phyloP scores from a whole-genome alignment of 148 eudicot species.

The Heliamphora exappendiculata region DNA sequence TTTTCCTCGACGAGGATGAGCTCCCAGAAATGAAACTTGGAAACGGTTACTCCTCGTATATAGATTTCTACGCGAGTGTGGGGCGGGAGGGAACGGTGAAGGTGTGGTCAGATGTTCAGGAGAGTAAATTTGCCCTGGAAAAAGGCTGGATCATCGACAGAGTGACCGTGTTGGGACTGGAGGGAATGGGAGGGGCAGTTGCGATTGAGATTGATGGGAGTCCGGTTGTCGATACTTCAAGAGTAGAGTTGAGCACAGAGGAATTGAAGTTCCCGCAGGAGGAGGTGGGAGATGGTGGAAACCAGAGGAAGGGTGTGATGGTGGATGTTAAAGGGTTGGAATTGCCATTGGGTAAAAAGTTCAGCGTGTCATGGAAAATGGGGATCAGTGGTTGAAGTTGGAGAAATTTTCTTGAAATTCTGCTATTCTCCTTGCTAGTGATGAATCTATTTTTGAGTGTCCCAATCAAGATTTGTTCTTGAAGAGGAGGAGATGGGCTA shows the following conservation, averaged over 20 bases:
- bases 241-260: slow-evolving; percentile 22
- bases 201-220: slow-evolving; percentile 47
- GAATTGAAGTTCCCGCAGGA: slow-evolving; percentile 31
- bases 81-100: slow-evolving; percentile 46
- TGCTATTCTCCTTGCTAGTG: background rate
- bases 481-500: slow-evolving; percentile 18
- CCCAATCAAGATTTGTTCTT: background rate
- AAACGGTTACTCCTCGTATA: slow-evolving; percentile 56
- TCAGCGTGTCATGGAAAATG: slow-evolving; percentile 79
- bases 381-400: slow-evolving; percentile 28
- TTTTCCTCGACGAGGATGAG: slow-evolving; percentile 83
- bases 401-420: no score
- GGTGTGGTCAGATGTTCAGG: slow-evolving; percentile 81
- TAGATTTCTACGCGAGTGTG: slow-evolving; percentile 60
- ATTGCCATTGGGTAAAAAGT: slow-evolving; percentile 73
- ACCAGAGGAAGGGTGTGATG: slow-evolving; percentile 49
- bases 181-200: slow-evolving; percentile 29
- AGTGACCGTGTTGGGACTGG: slow-evolving; percentile 63
- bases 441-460: slow-evolving; percentile 1
- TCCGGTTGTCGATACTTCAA: slow-evolving; percentile 22
- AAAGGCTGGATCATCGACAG: slow-evolving; percentile 74
- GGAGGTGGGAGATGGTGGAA: slow-evolving; percentile 27
- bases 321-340: slow-evolving; percentile 71
- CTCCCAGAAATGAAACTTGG: slow-evolving; percentile 85
- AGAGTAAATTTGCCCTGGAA: slow-evolving; percentile 65